These are phyloP conservation scores for Fusarium chaquense DNA, from an alignment of 2,329 filamentous ascomycete genomes.

Conservation along the genomic window DNA sequence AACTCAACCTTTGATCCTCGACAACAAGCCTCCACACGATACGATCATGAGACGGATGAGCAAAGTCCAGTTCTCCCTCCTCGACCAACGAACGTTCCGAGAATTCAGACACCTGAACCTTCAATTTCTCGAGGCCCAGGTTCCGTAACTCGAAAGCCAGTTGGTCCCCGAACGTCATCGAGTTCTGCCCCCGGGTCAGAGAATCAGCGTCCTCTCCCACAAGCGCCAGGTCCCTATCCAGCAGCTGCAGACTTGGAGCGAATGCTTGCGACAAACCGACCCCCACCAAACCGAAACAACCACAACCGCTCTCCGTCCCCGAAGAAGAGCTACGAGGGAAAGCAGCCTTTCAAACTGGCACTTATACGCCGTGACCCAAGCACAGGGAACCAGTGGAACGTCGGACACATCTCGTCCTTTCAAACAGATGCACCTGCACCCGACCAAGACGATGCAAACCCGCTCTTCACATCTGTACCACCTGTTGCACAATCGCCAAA, in stretches of 20 bases:
- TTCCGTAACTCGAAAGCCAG: slow-evolving; percentile 46
- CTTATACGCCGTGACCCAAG: slow-evolving; percentile 80
- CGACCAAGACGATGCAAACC: slow-evolving; percentile 39
- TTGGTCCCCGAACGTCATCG: slow-evolving; percentile 45
- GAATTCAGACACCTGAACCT: slow-evolving; percentile 34
- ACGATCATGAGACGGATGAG: slow-evolving; percentile 23
- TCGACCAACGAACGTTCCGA: slow-evolving; percentile 24
- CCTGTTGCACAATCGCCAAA: slow-evolving; percentile 33
- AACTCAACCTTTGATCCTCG: slow-evolving; percentile 37
- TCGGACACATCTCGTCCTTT: slow-evolving; percentile 72
- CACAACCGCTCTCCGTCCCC: slow-evolving; percentile 54
- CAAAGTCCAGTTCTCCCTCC: slow-evolving; percentile 26
- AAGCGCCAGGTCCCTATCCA: slow-evolving; percentile 17
- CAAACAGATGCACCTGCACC: slow-evolving; percentile 56
- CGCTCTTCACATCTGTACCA: slow-evolving; percentile 42
- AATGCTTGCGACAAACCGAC: slow-evolving; percentile 16
- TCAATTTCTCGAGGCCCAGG: neutral
- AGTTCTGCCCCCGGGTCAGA: slow-evolving; percentile 9
- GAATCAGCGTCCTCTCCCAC: slow-evolving; percentile 25
- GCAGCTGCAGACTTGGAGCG: slow-evolving; percentile 26
- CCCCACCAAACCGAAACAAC: slow-evolving; percentile 1
- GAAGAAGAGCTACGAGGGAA: slow-evolving; percentile 49
- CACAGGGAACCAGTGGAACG: slow-evolving; percentile 79
- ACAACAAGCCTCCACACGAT: slow-evolving; percentile 19
- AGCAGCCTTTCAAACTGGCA: slow-evolving; percentile 66